Percentiles rank a stretch among this genome's conserved stretches.
These are phyloP conservation scores for Triticum aestivum DNA, from an alignment of 176 grass and related monocot genomes.

Conservation along the genomic window DNA sequence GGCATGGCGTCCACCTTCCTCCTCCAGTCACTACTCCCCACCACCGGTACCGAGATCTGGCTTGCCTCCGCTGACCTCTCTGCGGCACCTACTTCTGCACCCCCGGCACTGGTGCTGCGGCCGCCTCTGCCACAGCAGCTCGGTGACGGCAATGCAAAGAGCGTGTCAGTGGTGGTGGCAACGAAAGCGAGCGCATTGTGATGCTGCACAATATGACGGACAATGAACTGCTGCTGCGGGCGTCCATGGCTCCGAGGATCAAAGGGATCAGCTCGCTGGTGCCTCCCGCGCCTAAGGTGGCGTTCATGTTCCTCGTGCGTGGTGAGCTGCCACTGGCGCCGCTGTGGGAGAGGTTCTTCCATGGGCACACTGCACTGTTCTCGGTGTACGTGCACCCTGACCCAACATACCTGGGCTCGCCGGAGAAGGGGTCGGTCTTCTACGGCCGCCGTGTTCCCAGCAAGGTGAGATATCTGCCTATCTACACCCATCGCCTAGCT, in stretches of 20 bases:
- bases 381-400: constrained; percentile 51
- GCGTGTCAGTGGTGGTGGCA: too few relatives aligned
- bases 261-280: background rate
- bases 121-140: too few relatives aligned
- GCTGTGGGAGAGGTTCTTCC: constrained; percentile 64
- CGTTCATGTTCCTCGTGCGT: constrained; percentile 63
- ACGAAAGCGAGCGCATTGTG: too few relatives aligned
- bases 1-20: background rate
- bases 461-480: constrained; percentile 36
- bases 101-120: too few relatives aligned
- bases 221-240: constrained; percentile 28
- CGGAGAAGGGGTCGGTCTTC: constrained; percentile 29
- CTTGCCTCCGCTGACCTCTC: background rate
- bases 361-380: constrained; percentile 38
- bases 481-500: too few relatives aligned
- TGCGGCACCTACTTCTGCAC: background rate
- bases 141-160: too few relatives aligned
- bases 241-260: constrained; percentile 20
- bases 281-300: constrained; percentile 35
- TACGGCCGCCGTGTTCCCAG: constrained; percentile 60
- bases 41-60: background rate
- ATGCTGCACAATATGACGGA: constrained; percentile 32
- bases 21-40: background rate
- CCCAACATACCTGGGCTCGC: background rate
- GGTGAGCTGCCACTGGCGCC: constrained; percentile 45